These are phyloP conservation scores for Cystobasidium pallidum DNA, from an alignment of 1,284 basidiomycete species.

Conservation along the genomic window DNA sequence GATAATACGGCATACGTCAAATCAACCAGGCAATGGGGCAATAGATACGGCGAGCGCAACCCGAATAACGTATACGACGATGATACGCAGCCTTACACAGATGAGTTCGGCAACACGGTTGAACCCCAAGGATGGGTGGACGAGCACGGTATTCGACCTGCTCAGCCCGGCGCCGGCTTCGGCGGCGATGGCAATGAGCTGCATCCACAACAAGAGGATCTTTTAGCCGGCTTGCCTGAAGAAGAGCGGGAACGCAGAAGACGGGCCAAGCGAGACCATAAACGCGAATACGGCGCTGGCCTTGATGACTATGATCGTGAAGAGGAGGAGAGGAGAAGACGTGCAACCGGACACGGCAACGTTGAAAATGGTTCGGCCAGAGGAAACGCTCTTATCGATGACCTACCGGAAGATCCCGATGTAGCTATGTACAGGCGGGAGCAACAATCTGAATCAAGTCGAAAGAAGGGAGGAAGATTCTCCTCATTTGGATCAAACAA, in stretches of 20 bases:
- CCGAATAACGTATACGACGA: constrained; percentile 44
- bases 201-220: constrained; percentile 12
- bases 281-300: constrained; percentile 32
- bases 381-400: constrained; percentile 31
- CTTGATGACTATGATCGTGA: constrained; percentile 30
- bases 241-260: constrained; percentile 33
- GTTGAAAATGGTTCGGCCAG: constrained; percentile 7
- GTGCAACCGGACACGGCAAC: background rate
- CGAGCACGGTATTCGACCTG: constrained; percentile 40
- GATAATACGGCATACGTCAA: constrained; percentile 42
- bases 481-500: constrained; percentile 15
- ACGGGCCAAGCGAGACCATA: constrained; percentile 15
- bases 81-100: constrained; percentile 13
- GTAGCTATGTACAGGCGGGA: constrained; percentile 11
- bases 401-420: constrained; percentile 37
- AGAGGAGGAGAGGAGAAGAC: constrained; percentile 27
- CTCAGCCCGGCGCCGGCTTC: constrained; percentile 36
- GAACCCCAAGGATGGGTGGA: constrained; percentile 30
- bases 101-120: constrained; percentile 41
- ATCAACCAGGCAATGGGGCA: constrained; percentile 42
- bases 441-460: background rate
- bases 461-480: constrained; percentile 14
- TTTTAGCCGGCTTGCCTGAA: constrained; percentile 32
- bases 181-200: constrained; percentile 27
- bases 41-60: constrained; percentile 40